Evolutionary conservation across 2,329 filamentous ascomycete species (phyloP), one percentile per base, ranked within the genome.

Genomic region (Phyllosticta ampelicida): DNA sequence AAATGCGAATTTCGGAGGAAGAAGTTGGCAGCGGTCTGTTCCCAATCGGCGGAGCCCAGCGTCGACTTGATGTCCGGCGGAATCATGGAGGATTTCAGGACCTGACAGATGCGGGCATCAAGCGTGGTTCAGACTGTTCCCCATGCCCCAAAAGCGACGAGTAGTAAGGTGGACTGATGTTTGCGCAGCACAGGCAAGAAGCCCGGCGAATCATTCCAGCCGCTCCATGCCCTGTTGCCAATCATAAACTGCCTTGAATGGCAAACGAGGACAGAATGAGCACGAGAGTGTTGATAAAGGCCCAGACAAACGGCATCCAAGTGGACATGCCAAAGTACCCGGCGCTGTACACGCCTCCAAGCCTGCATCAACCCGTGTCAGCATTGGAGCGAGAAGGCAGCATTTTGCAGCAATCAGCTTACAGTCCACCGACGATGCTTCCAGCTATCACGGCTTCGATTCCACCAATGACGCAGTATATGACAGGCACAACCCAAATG

Each of bases 271-370:
- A 94, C 62, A 95, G 77, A 54, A 96, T 84, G 51, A 96, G 76
- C 28, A 95, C 80, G 52, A 96, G 71, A 9, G 92, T 85, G 70
- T 90, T 95, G 70, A 92, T 86, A 67, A 89, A 80, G 0, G 84
- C 89, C 91, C 91, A 96, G 20, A 91, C 81, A 67, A 94, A 87
- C 0, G 91, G 91, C 55, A 95, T 88, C 90, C 90, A 96, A 0
- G 91, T 96, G 51, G 90, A 92, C 90, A 96, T 94, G 66, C 85
- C 80, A 69, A 92, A 95, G 72, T 86, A 89, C 50, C 90, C 91
- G 2, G 86, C 82, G 64, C 84, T 82, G 68, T 95, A 96, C 36
- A 92, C 82, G 9, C 86, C 88, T 11, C 88, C 89, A 19, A 95
- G 75, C 53, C 88, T 91, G 56, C 19, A 28, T 20, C 50, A 48